Base-by-base conservation (phyloP, 805 yeast genomes). In the Candida boidinii region DNA sequence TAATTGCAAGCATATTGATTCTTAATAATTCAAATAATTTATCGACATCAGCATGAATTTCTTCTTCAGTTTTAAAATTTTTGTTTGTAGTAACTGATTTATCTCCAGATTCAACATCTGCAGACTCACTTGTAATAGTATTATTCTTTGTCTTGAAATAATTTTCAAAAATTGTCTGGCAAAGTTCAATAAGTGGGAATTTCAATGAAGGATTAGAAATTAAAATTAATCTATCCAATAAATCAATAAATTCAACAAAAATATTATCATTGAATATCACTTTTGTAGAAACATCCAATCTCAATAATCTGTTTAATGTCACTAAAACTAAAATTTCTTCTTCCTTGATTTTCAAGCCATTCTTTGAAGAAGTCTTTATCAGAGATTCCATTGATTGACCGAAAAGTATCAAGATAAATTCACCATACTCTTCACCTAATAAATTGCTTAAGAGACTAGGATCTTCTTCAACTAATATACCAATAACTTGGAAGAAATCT, bases 311-410 rank as follows among this genome's bases (percentile, higher is more conserved):
- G 22, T 58, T 60, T 38, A 88, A 53, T 0, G 81, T 76, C 3
- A 60, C 59, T 10, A 70, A 46, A 3, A 77, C 70, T 0, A 80
- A 76, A 3, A 61, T 59, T 10, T 70, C 46, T 3, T 76, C 70
- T 1, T 41, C 39, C 22, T 53, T 54, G 18, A 54, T 54, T 11
- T 39, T 36, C 27, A 44, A 45, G 23, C 33, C 34, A n/a, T 39
- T 31, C 17, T 41, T 45, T 4, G 52, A 47, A 14, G 56, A 54
- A n/a, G 39, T 25, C 31, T 68, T 70, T 30, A 80, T 68, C 39
- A 87, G 62, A 1, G 80, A 72, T 44, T 84, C 94, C 30, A 87
- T 66, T 51, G 95, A 85, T 43, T 84, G 82, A 9, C 95, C 83
- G 57, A 81, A 83, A 25, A 88, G 53, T 20, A 87, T 79, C 49